Conservation (phyloP, 306 rosid genomes). For the Dalbergia cultrata region DNA sequence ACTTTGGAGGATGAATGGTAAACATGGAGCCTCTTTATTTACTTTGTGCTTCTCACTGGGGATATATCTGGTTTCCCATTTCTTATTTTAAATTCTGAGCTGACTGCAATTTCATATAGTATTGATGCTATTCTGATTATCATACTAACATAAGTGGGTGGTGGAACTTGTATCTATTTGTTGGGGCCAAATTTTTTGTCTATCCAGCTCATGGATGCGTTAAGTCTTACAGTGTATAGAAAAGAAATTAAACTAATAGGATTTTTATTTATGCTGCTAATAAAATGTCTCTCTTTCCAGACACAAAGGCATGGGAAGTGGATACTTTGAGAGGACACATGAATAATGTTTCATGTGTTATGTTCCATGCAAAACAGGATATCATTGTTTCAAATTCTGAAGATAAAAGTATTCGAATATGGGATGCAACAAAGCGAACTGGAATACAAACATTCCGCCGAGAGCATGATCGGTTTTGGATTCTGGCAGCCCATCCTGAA, state of each 20-base stretch:
- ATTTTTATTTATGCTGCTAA: conserved; percentile 37
- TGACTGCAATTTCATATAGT: conserved; percentile 12
- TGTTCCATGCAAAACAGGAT: conserved; percentile 97
- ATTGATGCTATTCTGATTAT: conserved; percentile 10
- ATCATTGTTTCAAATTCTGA: conserved; percentile 95
- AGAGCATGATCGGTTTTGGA: conserved; percentile 98
- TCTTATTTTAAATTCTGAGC: neutral
- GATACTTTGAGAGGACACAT: conserved; percentile 98
- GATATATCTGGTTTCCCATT: conserved; percentile 6
- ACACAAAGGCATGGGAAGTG: conserved; percentile 99
- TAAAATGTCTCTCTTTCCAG: conserved; percentile 56
- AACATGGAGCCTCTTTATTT: conserved; percentile 11
- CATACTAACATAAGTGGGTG: neutral
- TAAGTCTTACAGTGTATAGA: conserved; percentile 11
- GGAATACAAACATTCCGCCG: conserved; percentile 96
- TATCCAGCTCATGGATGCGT: conserved; percentile 1
- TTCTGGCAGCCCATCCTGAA: conserved; percentile 96
- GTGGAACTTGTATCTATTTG: neutral
- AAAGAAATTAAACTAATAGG: neutral
- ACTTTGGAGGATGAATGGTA: conserved; percentile 98
- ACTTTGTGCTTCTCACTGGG: neutral
- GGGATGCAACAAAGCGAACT: conserved; percentile 96
- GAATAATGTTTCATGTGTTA: conserved; percentile 97
- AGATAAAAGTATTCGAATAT: conserved; percentile 95
- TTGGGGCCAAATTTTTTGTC: neutral